Evolutionary conservation across 345 rosid genomes (phyloP).

Genomic region (Populus pruinosa): DNA sequence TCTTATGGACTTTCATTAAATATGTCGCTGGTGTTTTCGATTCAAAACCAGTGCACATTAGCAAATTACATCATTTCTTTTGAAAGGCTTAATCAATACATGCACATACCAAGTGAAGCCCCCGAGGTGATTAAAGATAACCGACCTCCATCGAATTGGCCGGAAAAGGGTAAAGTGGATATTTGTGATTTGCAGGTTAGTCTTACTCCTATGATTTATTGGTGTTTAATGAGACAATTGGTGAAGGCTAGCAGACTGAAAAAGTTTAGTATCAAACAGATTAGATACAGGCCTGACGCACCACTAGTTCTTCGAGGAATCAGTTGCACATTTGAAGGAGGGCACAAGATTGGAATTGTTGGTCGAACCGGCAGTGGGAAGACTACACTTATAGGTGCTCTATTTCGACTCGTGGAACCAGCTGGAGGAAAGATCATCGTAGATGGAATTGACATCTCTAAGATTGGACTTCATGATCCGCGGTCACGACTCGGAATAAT

Average conservation of each 20-base stretch:
- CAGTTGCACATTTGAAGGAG: slow-evolving; percentile 83
- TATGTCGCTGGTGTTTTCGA: slow-evolving; percentile 61
- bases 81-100: slow-evolving; percentile 91
- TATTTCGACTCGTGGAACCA: slow-evolving; percentile 89
- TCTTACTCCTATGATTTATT: not conserved
- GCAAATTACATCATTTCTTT: slow-evolving; percentile 90
- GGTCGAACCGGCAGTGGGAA: slow-evolving; percentile 97
- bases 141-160: slow-evolving; percentile 78
- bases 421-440: slow-evolving; percentile 75
- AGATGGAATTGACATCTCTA: slow-evolving; percentile 75
- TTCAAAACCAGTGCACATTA: slow-evolving; percentile 81
- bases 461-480: slow-evolving; percentile 78
- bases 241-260: not conserved
- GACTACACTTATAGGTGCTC: slow-evolving; percentile 84
- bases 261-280: slow-evolving; percentile 38
- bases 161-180: slow-evolving; percentile 77
- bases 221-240: not conserved
- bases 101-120: slow-evolving; percentile 83
- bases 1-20: slow-evolving; percentile 93
- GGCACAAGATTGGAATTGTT: slow-evolving; percentile 89
- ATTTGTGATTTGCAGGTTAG: slow-evolving; percentile 73
- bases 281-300: slow-evolving; percentile 63
- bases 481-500: slow-evolving; percentile 87
- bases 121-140: slow-evolving; percentile 72
- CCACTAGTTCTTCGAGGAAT: slow-evolving; percentile 78